Evolutionary conservation across 192 early-diverging fungal genomes (phyloP).

Genomic region (Pilaira anomala): DNA sequence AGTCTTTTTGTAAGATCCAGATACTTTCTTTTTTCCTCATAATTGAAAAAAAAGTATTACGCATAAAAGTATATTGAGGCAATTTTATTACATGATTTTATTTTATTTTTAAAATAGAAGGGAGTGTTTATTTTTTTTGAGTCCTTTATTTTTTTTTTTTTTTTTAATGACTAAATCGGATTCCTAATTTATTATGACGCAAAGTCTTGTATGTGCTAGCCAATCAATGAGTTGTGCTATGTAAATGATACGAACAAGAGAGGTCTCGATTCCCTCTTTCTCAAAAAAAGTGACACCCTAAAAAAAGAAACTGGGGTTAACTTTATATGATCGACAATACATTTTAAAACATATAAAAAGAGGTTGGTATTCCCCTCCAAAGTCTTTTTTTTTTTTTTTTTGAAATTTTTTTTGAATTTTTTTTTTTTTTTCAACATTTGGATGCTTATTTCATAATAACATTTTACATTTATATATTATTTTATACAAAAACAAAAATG

Average conservation of each 20-base stretch:
- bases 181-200: slow-evolving; percentile 10
- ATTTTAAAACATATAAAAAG: slow-evolving; percentile 15
- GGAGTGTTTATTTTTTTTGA: no score
- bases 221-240: slow-evolving; percentile 3
- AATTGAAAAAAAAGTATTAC: no score
- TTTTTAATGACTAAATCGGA: slow-evolving; percentile 2
- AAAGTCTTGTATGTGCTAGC: neutral
- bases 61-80: no score
- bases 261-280: slow-evolving; percentile 5
- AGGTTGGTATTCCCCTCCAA: neutral
- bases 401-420: neutral
- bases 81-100: no score
- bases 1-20: no score
- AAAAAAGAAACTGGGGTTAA: slow-evolving; percentile 2
- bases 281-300: slow-evolving; percentile 9
- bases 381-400: no score
- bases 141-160: no score
- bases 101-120: no score
- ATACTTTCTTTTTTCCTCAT: no score
- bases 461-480: neutral
- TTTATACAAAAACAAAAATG: neutral
- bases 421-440: neutral
- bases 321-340: slow-evolving; percentile 5
- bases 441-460: neutral
- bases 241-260: neutral